A percentile compares a stretch with the other conserved stretches of the same genome.
phyloP scores from a whole-genome alignment of 2,329 filamentous ascomycete genomes.

The Cadophora gregata region DNA sequence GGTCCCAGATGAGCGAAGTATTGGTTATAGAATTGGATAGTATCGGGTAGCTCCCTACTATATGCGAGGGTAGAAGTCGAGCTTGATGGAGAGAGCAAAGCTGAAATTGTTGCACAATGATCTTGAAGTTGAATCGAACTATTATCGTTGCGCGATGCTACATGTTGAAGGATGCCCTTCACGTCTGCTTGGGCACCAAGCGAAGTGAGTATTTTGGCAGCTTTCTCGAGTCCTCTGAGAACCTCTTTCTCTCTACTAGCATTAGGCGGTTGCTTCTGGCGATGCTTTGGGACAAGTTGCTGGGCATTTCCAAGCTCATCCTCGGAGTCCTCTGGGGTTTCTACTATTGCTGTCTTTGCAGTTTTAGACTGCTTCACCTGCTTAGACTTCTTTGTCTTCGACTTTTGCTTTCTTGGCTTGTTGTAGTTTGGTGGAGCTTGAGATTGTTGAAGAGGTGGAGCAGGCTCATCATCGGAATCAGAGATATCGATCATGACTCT shows the following conservation, averaged over 20 bases:
- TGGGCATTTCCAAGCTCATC: slow-evolving; percentile 3
- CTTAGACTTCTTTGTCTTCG: background rate
- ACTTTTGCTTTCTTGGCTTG: background rate
- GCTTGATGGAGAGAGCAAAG: background rate
- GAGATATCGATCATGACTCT: background rate
- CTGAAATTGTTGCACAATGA: background rate
- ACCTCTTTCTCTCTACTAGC: slow-evolving; percentile 4
- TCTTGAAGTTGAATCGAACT: background rate
- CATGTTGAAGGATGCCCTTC: background rate
- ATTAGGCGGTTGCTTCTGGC: background rate
- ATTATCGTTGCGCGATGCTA: background rate
- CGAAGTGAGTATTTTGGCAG: background rate
- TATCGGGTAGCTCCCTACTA: slow-evolving; percentile 8
- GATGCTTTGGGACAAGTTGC: background rate
- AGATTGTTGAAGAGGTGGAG: background rate
- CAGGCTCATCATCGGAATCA: slow-evolving; percentile 1
- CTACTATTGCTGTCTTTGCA: background rate
- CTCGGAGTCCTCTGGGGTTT: background rate
- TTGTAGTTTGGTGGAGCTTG: background rate
- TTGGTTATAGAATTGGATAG: slow-evolving; percentile 15
- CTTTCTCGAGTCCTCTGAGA: background rate
- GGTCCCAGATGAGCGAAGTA: slow-evolving; percentile 11
- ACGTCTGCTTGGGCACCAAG: slow-evolving; percentile 2
- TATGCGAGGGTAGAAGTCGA: no score
- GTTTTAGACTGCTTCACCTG: background rate